A percentile compares a stretch with the other conserved stretches of the same genome.
These are phyloP conservation scores for Calonectria hawksworthii DNA, from an alignment of 2,329 filamentous ascomycete genomes.

Conservation along the genomic window DNA sequence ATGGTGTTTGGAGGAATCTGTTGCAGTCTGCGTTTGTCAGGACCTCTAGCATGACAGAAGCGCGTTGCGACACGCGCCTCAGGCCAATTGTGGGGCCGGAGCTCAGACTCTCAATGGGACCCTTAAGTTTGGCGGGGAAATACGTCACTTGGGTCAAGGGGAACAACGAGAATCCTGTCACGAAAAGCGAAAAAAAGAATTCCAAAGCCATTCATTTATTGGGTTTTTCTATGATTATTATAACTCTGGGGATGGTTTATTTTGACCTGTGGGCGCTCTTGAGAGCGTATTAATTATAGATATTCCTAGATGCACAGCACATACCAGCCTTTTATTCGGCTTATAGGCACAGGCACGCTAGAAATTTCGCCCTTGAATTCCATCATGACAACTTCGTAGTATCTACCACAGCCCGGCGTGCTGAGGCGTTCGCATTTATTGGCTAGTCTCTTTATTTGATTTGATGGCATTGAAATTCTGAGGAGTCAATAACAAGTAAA, in stretches of 20 bases:
- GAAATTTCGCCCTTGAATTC: not conserved
- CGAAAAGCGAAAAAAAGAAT: not conserved
- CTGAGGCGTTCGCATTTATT: not conserved
- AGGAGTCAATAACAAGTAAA: fast-evolving
- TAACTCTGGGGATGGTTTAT: not conserved
- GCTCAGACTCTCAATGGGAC: constrained; percentile 31
- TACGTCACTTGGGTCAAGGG: not conserved
- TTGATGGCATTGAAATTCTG: fast-evolving
- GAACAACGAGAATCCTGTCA: too few relatives aligned
- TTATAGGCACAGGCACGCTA: not conserved
- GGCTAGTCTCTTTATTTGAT: not conserved
- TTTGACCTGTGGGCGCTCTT: not conserved
- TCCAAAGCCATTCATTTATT: not conserved
- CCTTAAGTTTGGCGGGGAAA: not conserved
- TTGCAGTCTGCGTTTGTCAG: not conserved
- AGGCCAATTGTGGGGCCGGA: constrained; percentile 32
- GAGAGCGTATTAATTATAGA: not conserved
- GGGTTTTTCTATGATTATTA: not conserved
- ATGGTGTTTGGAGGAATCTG: constrained; percentile 26
- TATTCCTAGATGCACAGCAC: not conserved
- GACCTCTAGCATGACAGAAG: constrained; percentile 15
- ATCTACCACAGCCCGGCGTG: not conserved
- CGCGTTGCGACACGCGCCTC: constrained; percentile 42
- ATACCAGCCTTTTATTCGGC: not conserved
- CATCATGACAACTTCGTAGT: not conserved